phyloP scores from a whole-genome alignment of 805 yeast genomes.

The Cyberlindnera veronae region DNA sequence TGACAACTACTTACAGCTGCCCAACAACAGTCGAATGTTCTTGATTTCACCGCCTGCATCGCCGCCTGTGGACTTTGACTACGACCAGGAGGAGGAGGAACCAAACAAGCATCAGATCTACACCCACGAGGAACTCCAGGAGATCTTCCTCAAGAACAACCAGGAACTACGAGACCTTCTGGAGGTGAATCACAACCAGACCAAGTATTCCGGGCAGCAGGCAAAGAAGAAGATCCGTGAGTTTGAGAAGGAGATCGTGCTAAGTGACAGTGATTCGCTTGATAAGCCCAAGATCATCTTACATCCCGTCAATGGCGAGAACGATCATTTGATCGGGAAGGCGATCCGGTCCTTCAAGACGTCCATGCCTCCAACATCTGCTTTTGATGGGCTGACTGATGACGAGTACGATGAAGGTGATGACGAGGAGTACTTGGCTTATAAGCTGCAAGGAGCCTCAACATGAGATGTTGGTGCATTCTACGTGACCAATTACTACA shows the following conservation, averaged over 20 bases:
- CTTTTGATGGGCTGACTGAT: slow-evolving; percentile 31
- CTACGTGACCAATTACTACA: too few relatives aligned
- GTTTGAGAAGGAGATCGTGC: slow-evolving; percentile 21
- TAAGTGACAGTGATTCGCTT: slow-evolving; percentile 19
- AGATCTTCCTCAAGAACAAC: slow-evolving; percentile 21
- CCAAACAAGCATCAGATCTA: slow-evolving; percentile 31
- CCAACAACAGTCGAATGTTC: slow-evolving; percentile 32
- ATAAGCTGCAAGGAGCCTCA: slow-evolving; percentile 1
- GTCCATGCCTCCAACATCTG: slow-evolving; percentile 36
- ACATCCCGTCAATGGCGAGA: slow-evolving; percentile 24
- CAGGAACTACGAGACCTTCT: slow-evolving; percentile 18
- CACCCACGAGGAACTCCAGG: slow-evolving; percentile 25
- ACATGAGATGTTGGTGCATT: too few relatives aligned
- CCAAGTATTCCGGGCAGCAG: slow-evolving; percentile 8
- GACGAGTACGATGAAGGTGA: slow-evolving; percentile 7
- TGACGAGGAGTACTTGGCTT: slow-evolving; percentile 10
- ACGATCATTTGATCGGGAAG: slow-evolving; percentile 24
- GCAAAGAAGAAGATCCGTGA: slow-evolving; percentile 10
- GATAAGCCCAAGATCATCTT: slow-evolving; percentile 25
- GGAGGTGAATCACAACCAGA: slow-evolving; percentile 10
- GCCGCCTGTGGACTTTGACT: slow-evolving; percentile 40
- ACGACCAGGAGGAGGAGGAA: slow-evolving; percentile 34
- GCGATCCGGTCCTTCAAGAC: slow-evolving; percentile 29
- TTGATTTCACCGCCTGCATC: slow-evolving; percentile 41
- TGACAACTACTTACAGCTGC: slow-evolving; percentile 31